Conservation (phyloP, 805 yeast species). For the Zygosaccharomyces siamensis region DNA sequence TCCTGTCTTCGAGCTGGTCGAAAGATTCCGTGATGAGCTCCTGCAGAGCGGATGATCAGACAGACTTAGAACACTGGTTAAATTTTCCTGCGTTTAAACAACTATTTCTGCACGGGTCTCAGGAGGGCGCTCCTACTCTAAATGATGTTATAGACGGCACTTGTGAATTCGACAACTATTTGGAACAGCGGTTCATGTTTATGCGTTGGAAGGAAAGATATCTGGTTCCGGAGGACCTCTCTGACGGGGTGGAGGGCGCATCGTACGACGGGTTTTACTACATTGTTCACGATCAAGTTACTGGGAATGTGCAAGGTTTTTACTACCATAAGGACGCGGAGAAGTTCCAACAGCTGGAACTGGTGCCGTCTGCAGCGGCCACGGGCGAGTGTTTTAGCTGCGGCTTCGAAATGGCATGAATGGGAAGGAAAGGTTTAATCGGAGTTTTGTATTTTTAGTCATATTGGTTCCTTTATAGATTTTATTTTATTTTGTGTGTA, state of each 20-base stretch:
- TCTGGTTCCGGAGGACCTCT: conserved; percentile 69
- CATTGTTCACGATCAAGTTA: conserved; percentile 69
- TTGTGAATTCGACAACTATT: conserved; percentile 28
- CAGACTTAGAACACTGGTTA: conserved; percentile 64
- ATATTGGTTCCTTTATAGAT: neutral
- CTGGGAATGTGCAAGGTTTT: conserved; percentile 73
- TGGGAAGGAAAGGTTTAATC: neutral
- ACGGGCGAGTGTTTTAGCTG: conserved; percentile 15
- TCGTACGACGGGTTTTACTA: conserved; percentile 92
- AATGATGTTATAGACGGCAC: conserved; percentile 20
- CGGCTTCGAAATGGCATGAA: conserved; percentile 24
- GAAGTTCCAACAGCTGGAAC: conserved; percentile 66
- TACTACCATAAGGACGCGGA: conserved; percentile 80
- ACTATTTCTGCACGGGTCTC: conserved; percentile 12
- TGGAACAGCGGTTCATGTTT: conserved; percentile 50
- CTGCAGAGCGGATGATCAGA: conserved; percentile 60
- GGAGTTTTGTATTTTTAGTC: neutral
- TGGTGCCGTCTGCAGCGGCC: conserved; percentile 33
- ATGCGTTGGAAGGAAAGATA: conserved; percentile 97
- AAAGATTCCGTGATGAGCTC: conserved; percentile 28
- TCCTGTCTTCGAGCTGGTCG: conserved; percentile 29
- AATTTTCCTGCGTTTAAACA: conserved; percentile 47
- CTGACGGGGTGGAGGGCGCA: conserved; percentile 50
- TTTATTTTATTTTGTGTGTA: neutral
- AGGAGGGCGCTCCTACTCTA: conserved; percentile 9